Conservation (phyloP, 768 basidiomycete genomes). For the Amanita brunnescens region DNA sequence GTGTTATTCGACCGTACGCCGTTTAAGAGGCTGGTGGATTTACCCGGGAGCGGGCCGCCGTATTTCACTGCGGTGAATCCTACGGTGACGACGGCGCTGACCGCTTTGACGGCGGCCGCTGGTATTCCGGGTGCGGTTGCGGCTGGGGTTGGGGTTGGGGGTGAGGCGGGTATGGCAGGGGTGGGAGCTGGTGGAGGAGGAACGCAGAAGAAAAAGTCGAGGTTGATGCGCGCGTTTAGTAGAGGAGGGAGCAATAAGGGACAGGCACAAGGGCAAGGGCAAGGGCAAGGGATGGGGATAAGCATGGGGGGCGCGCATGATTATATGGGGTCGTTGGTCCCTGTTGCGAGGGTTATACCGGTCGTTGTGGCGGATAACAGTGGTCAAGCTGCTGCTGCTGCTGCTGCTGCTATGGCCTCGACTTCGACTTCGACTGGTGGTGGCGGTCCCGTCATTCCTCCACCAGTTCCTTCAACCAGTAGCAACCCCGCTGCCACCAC, state of each 20-base stretch:
- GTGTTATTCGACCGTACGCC: slow-evolving; percentile 53
- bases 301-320: background rate
- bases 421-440: no score
- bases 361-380: background rate
- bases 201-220: slow-evolving; percentile 24
- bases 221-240: slow-evolving; percentile 41
- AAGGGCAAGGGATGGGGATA: slow-evolving; percentile 4
- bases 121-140: background rate
- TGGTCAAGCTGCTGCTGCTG: background rate
- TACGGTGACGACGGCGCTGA: slow-evolving; percentile 13
- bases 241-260: slow-evolving; percentile 11
- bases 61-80: slow-evolving; percentile 20
- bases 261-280: background rate
- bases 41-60: slow-evolving; percentile 24
- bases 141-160: background rate
- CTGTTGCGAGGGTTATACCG: slow-evolving; percentile 1
- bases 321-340: background rate
- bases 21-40: slow-evolving; percentile 45
- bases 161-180: background rate
- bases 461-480: no score
- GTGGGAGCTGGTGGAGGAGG: slow-evolving; percentile 11
- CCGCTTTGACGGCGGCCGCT: slow-evolving; percentile 3
- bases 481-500: background rate
- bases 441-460: no score
- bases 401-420: slow-evolving; percentile 11